phyloP scores from a whole-genome alignment of 2,329 filamentous ascomycete genomes.

The Aspergillus alliaceus region DNA sequence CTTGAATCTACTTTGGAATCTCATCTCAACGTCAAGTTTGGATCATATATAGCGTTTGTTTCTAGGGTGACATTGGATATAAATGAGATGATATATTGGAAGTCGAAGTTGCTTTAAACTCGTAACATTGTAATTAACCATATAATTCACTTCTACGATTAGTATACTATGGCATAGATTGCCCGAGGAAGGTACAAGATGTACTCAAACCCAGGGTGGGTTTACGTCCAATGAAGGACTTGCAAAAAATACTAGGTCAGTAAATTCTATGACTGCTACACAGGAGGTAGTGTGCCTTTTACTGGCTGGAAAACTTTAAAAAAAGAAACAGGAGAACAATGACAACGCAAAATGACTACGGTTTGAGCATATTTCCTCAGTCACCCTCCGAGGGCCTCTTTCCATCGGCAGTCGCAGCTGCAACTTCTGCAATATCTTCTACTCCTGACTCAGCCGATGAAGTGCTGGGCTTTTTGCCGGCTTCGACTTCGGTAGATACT shows the following conservation, averaged over 20 bases:
- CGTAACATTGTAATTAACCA: too few species aligned
- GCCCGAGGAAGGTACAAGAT: conserved; percentile 1
- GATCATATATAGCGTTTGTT: not conserved
- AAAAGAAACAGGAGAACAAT: not conserved
- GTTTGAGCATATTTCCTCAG: not conserved
- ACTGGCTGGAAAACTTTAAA: not conserved
- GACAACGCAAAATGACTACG: not conserved
- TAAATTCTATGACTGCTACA: conserved; percentile 7
- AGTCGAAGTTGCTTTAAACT: too few species aligned
- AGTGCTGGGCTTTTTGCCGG: not conserved
- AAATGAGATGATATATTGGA: not conserved
- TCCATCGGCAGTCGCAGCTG: conserved; percentile 25
- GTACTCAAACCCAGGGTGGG: not conserved
- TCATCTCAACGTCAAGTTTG: not conserved
- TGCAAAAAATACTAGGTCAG: not conserved
- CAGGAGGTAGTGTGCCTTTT: not conserved
- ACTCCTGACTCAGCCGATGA: conserved; percentile 15
- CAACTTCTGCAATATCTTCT: conserved; percentile 24
- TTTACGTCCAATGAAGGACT: not conserved
- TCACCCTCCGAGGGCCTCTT: conserved; percentile 28
- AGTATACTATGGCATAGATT: not conserved
- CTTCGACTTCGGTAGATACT: not conserved
- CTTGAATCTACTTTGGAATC: not conserved
- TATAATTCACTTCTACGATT: not conserved
- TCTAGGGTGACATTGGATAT: not conserved